These are phyloP conservation scores for Choiromyces venosus DNA, from an alignment of 495 filamentous ascomycete genomes.

Conservation along the genomic window DNA sequence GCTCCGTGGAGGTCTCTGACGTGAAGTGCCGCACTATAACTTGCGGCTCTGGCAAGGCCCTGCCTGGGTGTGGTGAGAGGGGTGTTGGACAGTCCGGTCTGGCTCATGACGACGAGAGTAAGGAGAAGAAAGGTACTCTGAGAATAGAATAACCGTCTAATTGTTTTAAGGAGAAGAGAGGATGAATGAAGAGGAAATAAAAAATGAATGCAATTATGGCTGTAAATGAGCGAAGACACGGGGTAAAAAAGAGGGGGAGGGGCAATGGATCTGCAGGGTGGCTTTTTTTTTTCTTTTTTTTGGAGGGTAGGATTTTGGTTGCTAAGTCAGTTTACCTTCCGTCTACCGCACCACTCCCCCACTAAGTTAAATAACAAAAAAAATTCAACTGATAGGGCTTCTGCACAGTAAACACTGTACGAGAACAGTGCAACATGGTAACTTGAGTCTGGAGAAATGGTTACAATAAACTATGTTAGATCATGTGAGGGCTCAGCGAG, in stretches of 20 bases:
- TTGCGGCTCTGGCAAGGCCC: constrained; percentile 11
- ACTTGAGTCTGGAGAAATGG: background rate
- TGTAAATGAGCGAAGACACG: background rate
- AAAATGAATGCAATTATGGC: background rate
- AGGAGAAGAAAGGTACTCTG: background rate
- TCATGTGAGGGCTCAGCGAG: too few species aligned
- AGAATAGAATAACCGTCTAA: background rate
- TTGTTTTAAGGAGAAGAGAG: background rate
- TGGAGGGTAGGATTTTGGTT: background rate
- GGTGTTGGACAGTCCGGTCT: background rate
- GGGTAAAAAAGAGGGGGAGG: background rate
- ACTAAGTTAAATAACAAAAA: background rate
- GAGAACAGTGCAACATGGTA: background rate
- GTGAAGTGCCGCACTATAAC: constrained; percentile 7
- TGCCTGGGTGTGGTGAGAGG: background rate
- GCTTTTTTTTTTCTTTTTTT: background rate
- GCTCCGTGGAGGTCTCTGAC: constrained; percentile 18
- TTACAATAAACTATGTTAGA: background rate
- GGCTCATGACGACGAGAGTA: background rate
- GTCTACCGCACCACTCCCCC: background rate
- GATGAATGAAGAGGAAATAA: background rate
- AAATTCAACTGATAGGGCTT: background rate
- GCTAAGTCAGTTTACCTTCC: background rate
- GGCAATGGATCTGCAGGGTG: background rate
- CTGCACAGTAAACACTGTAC: background rate